Evolutionary conservation across 2,329 filamentous ascomycete genomes (phyloP).

Genomic region (Aureobasidium namibiae): DNA sequence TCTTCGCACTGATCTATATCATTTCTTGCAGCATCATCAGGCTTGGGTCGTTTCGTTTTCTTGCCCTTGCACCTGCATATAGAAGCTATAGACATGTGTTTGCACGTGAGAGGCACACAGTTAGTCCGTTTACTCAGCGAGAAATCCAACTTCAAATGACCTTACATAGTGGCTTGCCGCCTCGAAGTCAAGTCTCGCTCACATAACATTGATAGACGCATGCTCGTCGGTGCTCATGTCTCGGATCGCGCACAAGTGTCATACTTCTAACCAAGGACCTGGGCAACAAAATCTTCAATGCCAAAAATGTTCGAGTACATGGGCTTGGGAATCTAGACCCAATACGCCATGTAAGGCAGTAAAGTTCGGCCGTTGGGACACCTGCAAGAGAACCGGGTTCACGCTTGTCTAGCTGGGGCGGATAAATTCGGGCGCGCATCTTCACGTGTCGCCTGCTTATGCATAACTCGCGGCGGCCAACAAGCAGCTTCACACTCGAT

Average conservation of each 20-base stretch:
- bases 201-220: neutral
- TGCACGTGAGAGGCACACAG: neutral
- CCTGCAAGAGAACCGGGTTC: constrained; percentile 9
- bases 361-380: neutral
- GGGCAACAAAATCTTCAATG: neutral
- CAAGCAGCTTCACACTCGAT: neutral
- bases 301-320: neutral
- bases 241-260: no score
- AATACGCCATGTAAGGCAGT: neutral
- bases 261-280: no score
- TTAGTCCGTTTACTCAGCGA: neutral
- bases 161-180: neutral
- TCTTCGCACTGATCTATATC: neutral
- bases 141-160: neutral
- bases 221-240: neutral
- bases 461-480: neutral
- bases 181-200: neutral
- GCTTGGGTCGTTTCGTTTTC: neutral
- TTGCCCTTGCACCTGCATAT: neutral
- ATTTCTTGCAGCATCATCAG: neutral
- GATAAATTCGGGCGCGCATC: neutral
- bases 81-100: neutral
- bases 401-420: neutral
- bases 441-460: neutral
- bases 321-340: neutral